Evolutionary conservation across 2,329 filamentous ascomycete species (phyloP), one percentile per base, ranked within the genome.

Genomic region (Penicillium sp.): DNA sequence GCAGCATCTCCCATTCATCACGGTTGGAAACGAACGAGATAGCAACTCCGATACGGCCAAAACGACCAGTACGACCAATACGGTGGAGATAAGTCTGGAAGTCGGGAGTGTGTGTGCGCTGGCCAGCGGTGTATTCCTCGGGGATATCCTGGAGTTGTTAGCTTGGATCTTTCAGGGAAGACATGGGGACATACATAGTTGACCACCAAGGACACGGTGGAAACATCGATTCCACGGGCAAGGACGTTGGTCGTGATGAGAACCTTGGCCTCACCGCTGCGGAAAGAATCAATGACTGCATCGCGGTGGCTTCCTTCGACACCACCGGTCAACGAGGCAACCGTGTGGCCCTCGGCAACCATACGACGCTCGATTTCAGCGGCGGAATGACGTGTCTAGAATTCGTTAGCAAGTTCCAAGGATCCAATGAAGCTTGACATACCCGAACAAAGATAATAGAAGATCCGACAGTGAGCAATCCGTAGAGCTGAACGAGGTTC

Each of bases 401-500:
- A 6, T 13, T 46, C 42, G 7, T 72, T 56, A 72, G 66, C 42
- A 36, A 13, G 5, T 22, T 29, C 14, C 43, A n/a, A 32, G 4
- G 3, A 34, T 8, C 16, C 22, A 16, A 40, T 29, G 24, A 45
- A 11, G 49, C 0, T 7, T 40, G 43, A 73, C 79, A 57, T 77
- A 92, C 90, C 81, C 88, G 90, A 73, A 97, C 93, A 69, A 99
- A 99, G 66, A 99, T 97, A 69, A 99, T 96, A 0, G 94, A 97
- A 7, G 93, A 96, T 5, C 92, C 92, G 66, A 97, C 92, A 14
- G 92, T 97, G 84, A 99, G 93, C 42, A 97, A 80, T 54, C 93
- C 92, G 71, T 99, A 99, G 55, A 99, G 88, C 70, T 93, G 90
- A 72, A 95, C 89, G 7, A 99, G 84, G 53, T 90, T 87, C 34